phyloP scores from a whole-genome alignment of 139 green algal genomes.

The Auxenochlorella pyrenoidosa region DNA sequence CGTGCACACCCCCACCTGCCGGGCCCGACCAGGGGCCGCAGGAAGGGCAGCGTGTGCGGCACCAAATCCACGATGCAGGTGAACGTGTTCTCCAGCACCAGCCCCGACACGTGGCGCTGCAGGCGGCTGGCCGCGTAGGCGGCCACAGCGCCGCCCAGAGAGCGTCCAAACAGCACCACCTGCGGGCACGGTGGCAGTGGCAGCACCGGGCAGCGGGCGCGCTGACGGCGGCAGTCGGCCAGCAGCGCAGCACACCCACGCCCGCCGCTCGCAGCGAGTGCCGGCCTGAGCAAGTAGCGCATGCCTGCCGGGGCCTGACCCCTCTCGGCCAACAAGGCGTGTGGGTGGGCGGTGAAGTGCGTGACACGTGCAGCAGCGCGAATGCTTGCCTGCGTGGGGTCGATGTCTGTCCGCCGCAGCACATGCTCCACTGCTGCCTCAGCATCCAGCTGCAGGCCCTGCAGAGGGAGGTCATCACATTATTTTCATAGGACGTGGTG shows the following conservation, averaged over 20 bases:
- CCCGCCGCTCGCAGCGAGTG: no score
- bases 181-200: not conserved
- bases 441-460: conserved; percentile 79
- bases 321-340: no score
- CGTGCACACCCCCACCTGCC: conserved; percentile 41
- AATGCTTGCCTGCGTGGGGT: conserved; percentile 29
- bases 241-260: no score
- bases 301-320: not conserved
- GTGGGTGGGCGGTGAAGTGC: not conserved
- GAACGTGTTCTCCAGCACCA: conserved; percentile 94
- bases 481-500: no score
- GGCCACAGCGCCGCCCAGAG: conserved; percentile 86
- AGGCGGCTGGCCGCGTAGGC: conserved; percentile 49
- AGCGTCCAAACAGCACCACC: conserved; percentile 84
- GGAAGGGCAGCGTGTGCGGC: conserved; percentile 63
- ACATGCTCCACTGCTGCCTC: conserved; percentile 71
- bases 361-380: no score
- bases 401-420: conserved; percentile 57
- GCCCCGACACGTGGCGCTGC: conserved; percentile 55
- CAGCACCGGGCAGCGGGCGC: not conserved
- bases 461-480: no score
- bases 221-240: no score
- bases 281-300: no score
- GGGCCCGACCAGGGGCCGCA: conserved; percentile 65
- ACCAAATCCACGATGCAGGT: conserved; percentile 78